These are phyloP conservation scores for Lyophyllum shimeji DNA, from an alignment of 768 basidiomycete species.

Conservation along the genomic window DNA sequence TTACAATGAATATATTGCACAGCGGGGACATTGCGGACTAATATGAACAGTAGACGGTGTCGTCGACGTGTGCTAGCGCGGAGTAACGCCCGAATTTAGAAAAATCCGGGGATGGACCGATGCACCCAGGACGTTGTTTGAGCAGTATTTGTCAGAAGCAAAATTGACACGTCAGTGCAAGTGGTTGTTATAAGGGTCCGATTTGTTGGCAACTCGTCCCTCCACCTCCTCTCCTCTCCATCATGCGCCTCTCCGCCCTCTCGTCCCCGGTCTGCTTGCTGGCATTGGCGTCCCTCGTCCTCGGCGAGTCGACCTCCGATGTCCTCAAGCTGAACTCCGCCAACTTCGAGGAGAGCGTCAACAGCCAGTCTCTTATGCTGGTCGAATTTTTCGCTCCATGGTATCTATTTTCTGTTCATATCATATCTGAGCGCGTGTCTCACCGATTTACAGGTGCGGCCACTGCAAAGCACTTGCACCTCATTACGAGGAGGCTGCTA, in stretches of 20 bases:
- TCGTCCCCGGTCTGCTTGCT: constrained; percentile 51
- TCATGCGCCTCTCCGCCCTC: constrained; percentile 68
- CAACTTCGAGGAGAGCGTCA: constrained; percentile 68
- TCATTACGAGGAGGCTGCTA: constrained; percentile 93
- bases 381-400: constrained; percentile 97
- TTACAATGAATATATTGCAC: background rate
- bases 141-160: constrained; percentile 15
- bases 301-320: constrained; percentile 68
- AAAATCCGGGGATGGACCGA: constrained; percentile 10
- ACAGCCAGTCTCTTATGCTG: constrained; percentile 70
- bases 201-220: constrained; percentile 16
- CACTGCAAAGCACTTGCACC: constrained; percentile 96
- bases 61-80: constrained; percentile 1
- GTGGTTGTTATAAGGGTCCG: constrained; percentile 28
- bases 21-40: constrained; percentile 12
- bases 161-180: constrained; percentile 52
- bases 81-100: constrained; percentile 1
- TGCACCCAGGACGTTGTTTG: background rate
- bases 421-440: background rate
- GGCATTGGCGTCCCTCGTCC: constrained; percentile 48
- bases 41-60: background rate
- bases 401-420: constrained; percentile 31
- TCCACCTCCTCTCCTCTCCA: constrained; percentile 26
- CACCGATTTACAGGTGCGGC: constrained; percentile 65
- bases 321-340: constrained; percentile 74